These are phyloP conservation scores for Coniella vitis DNA, from an alignment of 2,329 filamentous ascomycete species.

Conservation along the genomic window DNA sequence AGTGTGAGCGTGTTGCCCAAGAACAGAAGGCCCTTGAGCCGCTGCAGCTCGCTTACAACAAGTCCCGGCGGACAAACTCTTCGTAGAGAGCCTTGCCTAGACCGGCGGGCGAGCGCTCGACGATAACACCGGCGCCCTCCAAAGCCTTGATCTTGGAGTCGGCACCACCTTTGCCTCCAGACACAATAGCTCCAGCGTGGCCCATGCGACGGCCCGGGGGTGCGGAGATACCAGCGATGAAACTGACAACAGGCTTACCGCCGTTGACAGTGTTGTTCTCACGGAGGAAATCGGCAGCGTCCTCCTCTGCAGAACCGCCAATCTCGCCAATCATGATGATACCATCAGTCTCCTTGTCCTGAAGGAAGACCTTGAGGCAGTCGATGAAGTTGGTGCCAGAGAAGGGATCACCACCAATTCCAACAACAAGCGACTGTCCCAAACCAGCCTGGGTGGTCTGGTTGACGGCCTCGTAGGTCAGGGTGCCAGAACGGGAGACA, in stretches of 20 bases:
- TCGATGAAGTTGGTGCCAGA: constrained; percentile 99
- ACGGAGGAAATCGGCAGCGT: constrained; percentile 93
- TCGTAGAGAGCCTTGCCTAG: constrained; percentile 91
- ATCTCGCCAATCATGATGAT: constrained; percentile 99
- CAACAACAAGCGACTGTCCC: constrained; percentile 95
- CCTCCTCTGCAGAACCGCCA: constrained; percentile 94
- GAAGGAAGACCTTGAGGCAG: constrained; percentile 93
- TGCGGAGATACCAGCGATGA: constrained; percentile 97
- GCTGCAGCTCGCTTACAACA: constrained; percentile 62
- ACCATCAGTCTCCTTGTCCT: constrained; percentile 93
- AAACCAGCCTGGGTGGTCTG: constrained; percentile 96
- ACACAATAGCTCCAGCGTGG: constrained; percentile 96
- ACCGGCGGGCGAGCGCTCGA: constrained; percentile 87
- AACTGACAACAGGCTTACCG: constrained; percentile 90
- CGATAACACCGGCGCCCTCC: constrained; percentile 86
- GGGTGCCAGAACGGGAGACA: constrained; percentile 93
- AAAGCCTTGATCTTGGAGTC: constrained; percentile 97
- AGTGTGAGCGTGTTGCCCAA: background rate
- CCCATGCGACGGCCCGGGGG: constrained; percentile 96
- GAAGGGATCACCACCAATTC: constrained; percentile 98
- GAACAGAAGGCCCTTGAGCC: background rate
- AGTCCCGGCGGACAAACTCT: constrained; percentile 92
- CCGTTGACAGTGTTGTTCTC: constrained; percentile 79
- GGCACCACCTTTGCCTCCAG: constrained; percentile 93
- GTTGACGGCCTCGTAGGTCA: constrained; percentile 99